Percentiles rank a stretch among this genome's conserved stretches.
Evolutionary conservation across 164 flowering plant genomes (phyloP).

Genomic region (Protea cynaroides): DNA sequence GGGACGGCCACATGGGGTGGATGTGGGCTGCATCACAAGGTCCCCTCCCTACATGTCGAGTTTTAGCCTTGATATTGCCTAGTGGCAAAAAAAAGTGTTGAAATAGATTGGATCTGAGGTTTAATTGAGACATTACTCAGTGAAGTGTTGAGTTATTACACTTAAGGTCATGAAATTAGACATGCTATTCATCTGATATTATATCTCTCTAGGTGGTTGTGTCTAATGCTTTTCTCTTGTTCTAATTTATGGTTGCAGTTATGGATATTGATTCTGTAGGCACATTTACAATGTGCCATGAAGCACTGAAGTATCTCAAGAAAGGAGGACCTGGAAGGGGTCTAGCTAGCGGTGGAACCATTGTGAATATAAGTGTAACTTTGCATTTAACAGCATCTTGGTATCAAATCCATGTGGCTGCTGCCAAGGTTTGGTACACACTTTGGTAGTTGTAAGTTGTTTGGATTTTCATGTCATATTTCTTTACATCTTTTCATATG

Average conservation of each 20-base stretch:
- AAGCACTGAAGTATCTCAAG: slow-evolving; percentile 76
- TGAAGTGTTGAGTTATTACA: background rate
- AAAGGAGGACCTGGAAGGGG: slow-evolving; percentile 74
- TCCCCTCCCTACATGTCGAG: too few relatives aligned
- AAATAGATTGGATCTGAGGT: background rate
- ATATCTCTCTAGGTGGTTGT: background rate
- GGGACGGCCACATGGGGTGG: too few relatives aligned
- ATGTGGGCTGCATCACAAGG: too few relatives aligned
- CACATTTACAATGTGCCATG: slow-evolving; percentile 94
- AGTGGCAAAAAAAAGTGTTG: background rate
- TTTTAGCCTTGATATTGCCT: too few relatives aligned
- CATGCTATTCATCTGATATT: background rate
- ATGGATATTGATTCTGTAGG: slow-evolving; percentile 97
- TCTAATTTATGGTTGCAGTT: slow-evolving; percentile 38
- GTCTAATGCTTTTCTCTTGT: background rate
- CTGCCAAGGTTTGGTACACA: slow-evolving; percentile 69
- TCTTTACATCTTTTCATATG: background rate
- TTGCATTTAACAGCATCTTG: slow-evolving; percentile 89
- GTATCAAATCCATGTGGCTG: slow-evolving; percentile 93
- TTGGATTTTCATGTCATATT: background rate
- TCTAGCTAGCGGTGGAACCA: slow-evolving; percentile 59
- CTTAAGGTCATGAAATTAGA: background rate
- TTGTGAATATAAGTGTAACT: slow-evolving; percentile 87
- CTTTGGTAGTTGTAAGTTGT: background rate
- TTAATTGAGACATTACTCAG: background rate